These are phyloP conservation scores for Ceriops decandra DNA, from an alignment of 345 rosid species.

Conservation along the genomic window DNA sequence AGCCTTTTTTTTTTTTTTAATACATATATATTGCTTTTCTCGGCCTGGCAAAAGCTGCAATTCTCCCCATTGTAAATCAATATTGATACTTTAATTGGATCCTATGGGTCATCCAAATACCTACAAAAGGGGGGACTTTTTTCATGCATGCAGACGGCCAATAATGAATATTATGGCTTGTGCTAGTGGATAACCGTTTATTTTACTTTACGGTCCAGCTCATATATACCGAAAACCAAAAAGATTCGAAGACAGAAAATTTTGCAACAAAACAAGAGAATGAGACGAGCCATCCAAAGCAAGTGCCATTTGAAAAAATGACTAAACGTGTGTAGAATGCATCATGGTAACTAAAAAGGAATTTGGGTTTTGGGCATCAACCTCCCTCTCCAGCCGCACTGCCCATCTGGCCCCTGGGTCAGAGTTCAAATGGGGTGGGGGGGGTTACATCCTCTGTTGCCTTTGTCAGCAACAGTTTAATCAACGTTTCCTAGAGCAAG, in stretches of 20 bases:
- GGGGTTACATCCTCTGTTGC: constrained; percentile 16
- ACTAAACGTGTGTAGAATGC: constrained; percentile 25
- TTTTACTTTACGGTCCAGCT: neutral
- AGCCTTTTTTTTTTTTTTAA: too few relatives aligned
- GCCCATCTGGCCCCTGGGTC: neutral
- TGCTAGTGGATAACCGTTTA: constrained; percentile 23
- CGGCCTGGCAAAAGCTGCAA: too few relatives aligned
- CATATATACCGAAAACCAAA: neutral
- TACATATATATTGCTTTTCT: too few relatives aligned
- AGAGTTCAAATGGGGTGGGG: neutral
- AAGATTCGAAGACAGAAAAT: constrained; percentile 15
- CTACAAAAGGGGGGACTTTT: neutral
- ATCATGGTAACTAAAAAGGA: neutral
- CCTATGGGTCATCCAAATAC: too few relatives aligned
- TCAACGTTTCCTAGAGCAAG: neutral
- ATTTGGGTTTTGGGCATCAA: constrained; percentile 39
- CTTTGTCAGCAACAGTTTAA: constrained; percentile 5
- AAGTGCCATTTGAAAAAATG: constrained; percentile 19
- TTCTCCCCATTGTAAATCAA: neutral
- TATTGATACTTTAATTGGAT: neutral
- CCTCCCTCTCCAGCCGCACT: constrained; percentile 23
- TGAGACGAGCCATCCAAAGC: constrained; percentile 26
- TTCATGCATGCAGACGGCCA: neutral
- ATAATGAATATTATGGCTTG: constrained; percentile 24
- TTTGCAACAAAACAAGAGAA: constrained; percentile 22